Percentiles rank a stretch among this genome's conserved stretches.
These are phyloP conservation scores for Pholiota conissans DNA, from an alignment of 768 basidiomycete species.

Conservation along the genomic window DNA sequence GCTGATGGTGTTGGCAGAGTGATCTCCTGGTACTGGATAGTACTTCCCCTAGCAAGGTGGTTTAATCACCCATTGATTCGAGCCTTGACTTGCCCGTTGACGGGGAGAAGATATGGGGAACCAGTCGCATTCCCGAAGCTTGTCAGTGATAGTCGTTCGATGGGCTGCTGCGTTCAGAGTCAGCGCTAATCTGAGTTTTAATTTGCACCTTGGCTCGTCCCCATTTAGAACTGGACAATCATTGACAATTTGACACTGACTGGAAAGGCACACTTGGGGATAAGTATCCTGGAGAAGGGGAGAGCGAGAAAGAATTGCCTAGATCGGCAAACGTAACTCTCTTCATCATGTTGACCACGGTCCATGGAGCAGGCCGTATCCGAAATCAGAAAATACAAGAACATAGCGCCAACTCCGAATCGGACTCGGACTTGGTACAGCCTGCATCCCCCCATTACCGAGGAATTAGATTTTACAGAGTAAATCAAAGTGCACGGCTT, in stretches of 20 bases:
- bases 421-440: not conserved
- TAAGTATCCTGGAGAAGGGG: too few species aligned
- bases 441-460: not conserved
- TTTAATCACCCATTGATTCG: not conserved
- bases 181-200: not conserved
- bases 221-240: too few species aligned
- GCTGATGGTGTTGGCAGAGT: not conserved
- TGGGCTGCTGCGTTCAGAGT: not conserved
- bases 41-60: not conserved
- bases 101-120: not conserved
- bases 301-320: not conserved
- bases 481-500: not conserved
- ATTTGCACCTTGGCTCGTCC: too few species aligned
- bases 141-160: not conserved
- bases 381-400: not conserved
- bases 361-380: not conserved
- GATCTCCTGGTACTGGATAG: not conserved
- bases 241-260: not conserved
- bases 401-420: not conserved
- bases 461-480: not conserved
- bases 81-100: not conserved
- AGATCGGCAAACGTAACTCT: not conserved
- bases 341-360: not conserved
- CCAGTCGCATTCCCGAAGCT: not conserved
- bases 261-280: not conserved